phyloP scores from a whole-genome alignment of 2,329 filamentous ascomycete genomes.

The Orbilia quercus region DNA sequence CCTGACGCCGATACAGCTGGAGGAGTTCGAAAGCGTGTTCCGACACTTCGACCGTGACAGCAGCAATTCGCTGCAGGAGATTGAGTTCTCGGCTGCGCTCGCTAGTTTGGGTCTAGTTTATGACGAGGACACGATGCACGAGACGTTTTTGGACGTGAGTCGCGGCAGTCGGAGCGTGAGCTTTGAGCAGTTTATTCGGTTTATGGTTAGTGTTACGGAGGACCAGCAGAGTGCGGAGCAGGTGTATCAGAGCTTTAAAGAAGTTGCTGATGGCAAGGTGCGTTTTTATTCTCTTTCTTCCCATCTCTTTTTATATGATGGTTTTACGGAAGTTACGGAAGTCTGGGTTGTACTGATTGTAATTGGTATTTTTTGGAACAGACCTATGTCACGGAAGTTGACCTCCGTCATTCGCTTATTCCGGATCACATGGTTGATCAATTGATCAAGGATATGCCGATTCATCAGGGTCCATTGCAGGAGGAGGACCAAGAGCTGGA shows the following conservation, averaged over 20 bases:
- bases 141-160: conserved; percentile 90
- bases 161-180: conserved; percentile 82
- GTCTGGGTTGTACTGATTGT: too few relatives aligned
- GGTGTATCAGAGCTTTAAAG: conserved; percentile 96
- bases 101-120: conserved; percentile 96
- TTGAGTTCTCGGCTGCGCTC: conserved; percentile 94
- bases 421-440: conserved; percentile 97
- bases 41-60: conserved; percentile 95
- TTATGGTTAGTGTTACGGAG: conserved; percentile 99
- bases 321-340: neutral
- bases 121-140: conserved; percentile 97
- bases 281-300: conserved; percentile 57
- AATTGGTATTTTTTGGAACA: conserved; percentile 59
- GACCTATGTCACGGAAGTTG: conserved; percentile 97
- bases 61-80: conserved; percentile 87
- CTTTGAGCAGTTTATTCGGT: conserved; percentile 98
- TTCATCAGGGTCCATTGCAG: conserved; percentile 77
- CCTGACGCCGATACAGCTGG: conserved; percentile 94
- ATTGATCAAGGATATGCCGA: conserved; percentile 84
- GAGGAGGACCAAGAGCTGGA: conserved; percentile 82
- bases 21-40: conserved; percentile 98
- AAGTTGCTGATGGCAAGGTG: conserved; percentile 95
- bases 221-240: conserved; percentile 99
- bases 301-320: neutral
- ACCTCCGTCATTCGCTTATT: conserved; percentile 91